Percentiles rank a stretch among this genome's conserved stretches.
These are phyloP conservation scores for Mortierella sp. DNA, from an alignment of 371 early-diverging fungal species.

Conservation along the genomic window DNA sequence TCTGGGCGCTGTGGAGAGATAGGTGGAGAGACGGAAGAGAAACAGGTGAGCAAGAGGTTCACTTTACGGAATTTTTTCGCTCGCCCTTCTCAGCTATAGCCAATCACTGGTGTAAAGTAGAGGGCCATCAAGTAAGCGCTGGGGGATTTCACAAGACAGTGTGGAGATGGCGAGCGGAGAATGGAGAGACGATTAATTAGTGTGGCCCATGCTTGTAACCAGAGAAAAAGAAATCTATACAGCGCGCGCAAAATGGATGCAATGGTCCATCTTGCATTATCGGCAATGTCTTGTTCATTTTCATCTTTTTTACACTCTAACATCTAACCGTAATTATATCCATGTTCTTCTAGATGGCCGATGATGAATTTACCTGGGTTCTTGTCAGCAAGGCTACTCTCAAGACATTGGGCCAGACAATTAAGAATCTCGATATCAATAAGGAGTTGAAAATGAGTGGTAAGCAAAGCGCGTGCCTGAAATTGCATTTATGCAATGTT, in stretches of 20 bases:
- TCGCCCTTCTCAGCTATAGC: not conserved
- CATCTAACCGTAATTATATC: not conserved
- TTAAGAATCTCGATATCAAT: conserved; percentile 42
- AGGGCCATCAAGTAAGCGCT: not conserved
- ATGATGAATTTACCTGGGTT: conserved; percentile 62
- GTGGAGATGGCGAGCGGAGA: not conserved
- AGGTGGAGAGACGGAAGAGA: not conserved
- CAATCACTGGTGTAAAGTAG: not conserved
- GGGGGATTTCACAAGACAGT: not conserved
- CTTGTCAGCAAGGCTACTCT: conserved; percentile 67
- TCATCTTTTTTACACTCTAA: not conserved
- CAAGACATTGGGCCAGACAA: conserved; percentile 63
- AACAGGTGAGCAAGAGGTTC: not conserved
- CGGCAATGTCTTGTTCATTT: not conserved
- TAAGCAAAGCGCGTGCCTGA: conserved; percentile 8
- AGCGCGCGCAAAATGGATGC: no score
- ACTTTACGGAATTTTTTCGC: not conserved
- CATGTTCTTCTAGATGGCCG: conserved; percentile 17
- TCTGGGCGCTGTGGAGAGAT: not conserved
- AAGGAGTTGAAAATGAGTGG: conserved; percentile 49
- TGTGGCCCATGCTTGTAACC: not conserved
- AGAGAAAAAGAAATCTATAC: not conserved
- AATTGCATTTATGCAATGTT: not conserved
- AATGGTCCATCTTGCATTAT: no score
- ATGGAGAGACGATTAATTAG: not conserved